phyloP scores from a whole-genome alignment of 805 yeast species.

The Yamadazyma endophytica region DNA sequence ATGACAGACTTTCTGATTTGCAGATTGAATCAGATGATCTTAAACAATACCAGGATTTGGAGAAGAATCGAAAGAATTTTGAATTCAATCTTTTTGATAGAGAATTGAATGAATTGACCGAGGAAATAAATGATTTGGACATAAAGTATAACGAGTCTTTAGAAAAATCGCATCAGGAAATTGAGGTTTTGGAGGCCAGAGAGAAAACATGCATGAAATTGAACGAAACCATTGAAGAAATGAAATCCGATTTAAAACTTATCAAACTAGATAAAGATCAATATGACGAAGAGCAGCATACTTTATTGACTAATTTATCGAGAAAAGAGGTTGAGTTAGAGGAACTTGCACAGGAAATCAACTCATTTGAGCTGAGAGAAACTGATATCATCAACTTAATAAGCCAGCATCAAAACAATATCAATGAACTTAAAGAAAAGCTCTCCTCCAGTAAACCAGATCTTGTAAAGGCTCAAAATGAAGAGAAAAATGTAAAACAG shows the following conservation, averaged over 20 bases:
- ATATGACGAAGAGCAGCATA: slow-evolving; percentile 45
- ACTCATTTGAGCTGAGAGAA: slow-evolving; percentile 24
- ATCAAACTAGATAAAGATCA: slow-evolving; percentile 55
- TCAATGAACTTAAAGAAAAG: slow-evolving; percentile 33
- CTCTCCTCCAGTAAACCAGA: slow-evolving; percentile 37
- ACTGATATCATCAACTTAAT: slow-evolving; percentile 18
- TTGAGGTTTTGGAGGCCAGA: slow-evolving; percentile 55
- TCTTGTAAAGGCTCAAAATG: slow-evolving; percentile 30
- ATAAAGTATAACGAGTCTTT: slow-evolving; percentile 49
- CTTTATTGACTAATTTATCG: slow-evolving; percentile 45
- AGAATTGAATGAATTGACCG: slow-evolving; percentile 61
- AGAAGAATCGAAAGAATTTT: slow-evolving; percentile 60
- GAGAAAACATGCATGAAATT: slow-evolving; percentile 49
- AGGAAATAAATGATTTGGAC: slow-evolving; percentile 59
- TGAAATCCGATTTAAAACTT: slow-evolving; percentile 48
- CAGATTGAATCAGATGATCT: slow-evolving; percentile 77
- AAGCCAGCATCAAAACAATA: slow-evolving; percentile 18
- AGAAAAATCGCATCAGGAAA: slow-evolving; percentile 49
- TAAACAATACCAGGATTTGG: slow-evolving; percentile 62
- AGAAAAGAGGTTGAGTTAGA: slow-evolving; percentile 44
- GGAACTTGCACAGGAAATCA: slow-evolving; percentile 37
- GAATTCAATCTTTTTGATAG: slow-evolving; percentile 77
- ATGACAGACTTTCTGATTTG: slow-evolving; percentile 70
- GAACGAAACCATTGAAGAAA: slow-evolving; percentile 40
- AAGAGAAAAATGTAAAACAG: slow-evolving; percentile 39